phyloP scores from a whole-genome alignment of 2,329 filamentous ascomycete species.

The Colletotrichum endophyticum region DNA sequence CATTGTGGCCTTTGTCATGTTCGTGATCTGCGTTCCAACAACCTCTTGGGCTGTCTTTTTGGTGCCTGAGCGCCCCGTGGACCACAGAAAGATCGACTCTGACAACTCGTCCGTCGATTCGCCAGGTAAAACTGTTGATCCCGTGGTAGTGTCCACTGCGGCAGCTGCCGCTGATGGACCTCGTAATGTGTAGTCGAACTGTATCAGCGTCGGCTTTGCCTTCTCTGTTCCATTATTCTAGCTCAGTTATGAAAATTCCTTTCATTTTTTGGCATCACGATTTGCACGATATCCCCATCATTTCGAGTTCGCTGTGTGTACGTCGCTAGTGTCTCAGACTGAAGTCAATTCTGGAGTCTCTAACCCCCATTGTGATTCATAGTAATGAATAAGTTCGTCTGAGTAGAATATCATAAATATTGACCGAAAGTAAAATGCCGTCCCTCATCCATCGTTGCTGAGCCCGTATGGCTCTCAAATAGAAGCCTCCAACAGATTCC shows the following conservation, averaged over 20 bases:
- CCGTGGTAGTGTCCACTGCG: neutral
- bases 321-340: neutral
- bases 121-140: neutral
- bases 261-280: accelerated
- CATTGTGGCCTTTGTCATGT: conserved; percentile 52
- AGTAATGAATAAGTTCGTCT: neutral
- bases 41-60: conserved; percentile 39
- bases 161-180: neutral
- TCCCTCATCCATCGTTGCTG: neutral
- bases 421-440: neutral
- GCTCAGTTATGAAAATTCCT: accelerated
- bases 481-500: neutral
- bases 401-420: neutral
- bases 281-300: accelerated
- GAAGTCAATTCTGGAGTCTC: neutral
- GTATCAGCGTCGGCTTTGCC: accelerated
- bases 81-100: conserved; percentile 10
- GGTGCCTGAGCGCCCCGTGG: conserved; percentile 38
- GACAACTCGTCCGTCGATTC: neutral
- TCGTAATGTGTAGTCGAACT: neutral
- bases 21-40: conserved; percentile 42
- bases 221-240: accelerated
- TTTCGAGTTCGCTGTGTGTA: accelerated
- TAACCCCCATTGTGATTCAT: neutral
- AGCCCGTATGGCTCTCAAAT: neutral